Conservation (phyloP, 2,329 filamentous ascomycete species). For the Ceratocystis colombiana region DNA sequence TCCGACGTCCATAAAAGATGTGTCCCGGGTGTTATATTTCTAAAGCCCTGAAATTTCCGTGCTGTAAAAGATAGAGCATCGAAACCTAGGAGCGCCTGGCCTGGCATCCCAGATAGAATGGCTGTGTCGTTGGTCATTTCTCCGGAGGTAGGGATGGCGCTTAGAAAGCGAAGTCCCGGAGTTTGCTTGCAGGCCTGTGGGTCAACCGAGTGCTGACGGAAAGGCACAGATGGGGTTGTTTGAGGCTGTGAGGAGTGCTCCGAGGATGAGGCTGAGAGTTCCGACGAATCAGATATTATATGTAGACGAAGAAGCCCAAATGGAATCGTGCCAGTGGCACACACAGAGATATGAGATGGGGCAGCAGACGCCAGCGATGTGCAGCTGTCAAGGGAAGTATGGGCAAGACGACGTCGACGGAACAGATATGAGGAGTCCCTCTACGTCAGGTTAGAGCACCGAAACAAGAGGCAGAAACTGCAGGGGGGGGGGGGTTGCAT, state of each 20-base stretch:
- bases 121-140: conserved; percentile 1
- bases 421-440: neutral
- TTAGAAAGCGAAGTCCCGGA: neutral
- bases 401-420: neutral
- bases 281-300: neutral
- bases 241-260: neutral
- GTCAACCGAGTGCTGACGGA: neutral
- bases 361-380: neutral
- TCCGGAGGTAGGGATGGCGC: neutral
- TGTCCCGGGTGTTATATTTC: conserved; percentile 44
- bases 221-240: neutral
- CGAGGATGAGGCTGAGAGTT: neutral
- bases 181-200: neutral
- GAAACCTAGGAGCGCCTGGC: conserved; percentile 44
- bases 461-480: neutral
- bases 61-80: conserved; percentile 43
- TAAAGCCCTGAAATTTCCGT: conserved; percentile 43
- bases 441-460: conserved; percentile 11
- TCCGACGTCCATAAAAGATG: conserved; percentile 53
- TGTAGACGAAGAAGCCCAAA: conserved; percentile 38
- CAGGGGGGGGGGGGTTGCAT: neutral
- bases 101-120: conserved; percentile 36
- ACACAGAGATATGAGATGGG: conserved; percentile 34
- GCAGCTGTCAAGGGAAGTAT: conserved; percentile 2
- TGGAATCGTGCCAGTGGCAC: conserved; percentile 35